Evolutionary conservation across 371 early-diverging fungal genomes (phyloP).

Genomic region (Mucor sp.): DNA sequence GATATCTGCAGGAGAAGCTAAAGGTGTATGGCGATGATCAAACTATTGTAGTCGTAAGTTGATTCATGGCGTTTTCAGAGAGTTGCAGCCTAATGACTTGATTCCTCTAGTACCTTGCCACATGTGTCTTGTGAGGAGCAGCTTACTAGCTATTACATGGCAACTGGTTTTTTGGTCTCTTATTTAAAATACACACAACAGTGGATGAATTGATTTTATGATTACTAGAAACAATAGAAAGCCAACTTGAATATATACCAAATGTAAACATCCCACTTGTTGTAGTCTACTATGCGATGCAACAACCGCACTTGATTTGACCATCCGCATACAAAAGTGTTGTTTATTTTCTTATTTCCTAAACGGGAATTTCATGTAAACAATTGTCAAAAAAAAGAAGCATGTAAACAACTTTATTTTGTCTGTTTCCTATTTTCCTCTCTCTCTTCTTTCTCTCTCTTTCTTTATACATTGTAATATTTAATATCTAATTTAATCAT

Average conservation of each 20-base stretch:
- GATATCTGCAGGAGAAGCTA: conserved; percentile 36
- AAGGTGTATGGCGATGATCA: conserved; percentile 49
- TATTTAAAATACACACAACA: no score
- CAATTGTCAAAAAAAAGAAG: conserved; percentile 6
- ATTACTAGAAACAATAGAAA: no score
- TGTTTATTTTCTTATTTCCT: conserved; percentile 1
- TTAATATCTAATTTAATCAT: neutral
- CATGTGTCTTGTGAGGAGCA: neutral
- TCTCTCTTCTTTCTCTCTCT: neutral
- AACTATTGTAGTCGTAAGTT: conserved; percentile 47
- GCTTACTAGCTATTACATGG: no score
- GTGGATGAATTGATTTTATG: no score
- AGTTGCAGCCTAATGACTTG: neutral
- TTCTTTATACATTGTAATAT: neutral
- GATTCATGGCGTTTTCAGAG: neutral
- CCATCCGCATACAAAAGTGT: neutral
- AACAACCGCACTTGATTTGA: no score
- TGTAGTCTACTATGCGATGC: no score
- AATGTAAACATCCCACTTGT: no score
- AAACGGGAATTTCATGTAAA: conserved; percentile 2
- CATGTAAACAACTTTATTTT: neutral
- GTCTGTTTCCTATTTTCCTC: neutral
- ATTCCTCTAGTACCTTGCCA: neutral
- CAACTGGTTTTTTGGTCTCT: no score
- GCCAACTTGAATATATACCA: no score